Conservation (phyloP, 495 filamentous ascomycete species). For the Daldinia concentrica region DNA sequence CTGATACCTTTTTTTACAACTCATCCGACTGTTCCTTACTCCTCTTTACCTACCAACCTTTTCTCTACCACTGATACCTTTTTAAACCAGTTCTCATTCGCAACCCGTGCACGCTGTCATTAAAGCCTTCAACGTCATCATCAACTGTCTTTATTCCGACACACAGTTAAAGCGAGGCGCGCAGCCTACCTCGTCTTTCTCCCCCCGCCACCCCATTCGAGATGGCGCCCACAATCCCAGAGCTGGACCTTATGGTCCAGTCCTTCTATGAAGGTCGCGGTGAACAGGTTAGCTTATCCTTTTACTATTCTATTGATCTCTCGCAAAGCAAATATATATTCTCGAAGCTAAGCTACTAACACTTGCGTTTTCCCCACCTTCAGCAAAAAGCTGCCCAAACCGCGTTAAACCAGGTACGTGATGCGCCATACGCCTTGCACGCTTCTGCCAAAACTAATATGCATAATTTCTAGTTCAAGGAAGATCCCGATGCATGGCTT, state of each 20-base stretch:
- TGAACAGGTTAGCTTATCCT: slow-evolving; percentile 73
- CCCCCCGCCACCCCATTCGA: slow-evolving; percentile 37
- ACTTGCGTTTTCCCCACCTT: slow-evolving; percentile 44
- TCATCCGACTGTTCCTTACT: slow-evolving; percentile 10
- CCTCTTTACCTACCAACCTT: neutral
- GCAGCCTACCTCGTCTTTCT: slow-evolving; percentile 42
- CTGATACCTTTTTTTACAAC: slow-evolving; percentile 36
- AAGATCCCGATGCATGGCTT: slow-evolving; percentile 97
- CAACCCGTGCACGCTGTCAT: slow-evolving; percentile 5
- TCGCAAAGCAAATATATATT: neutral
- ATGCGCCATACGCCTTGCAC: slow-evolving; percentile 34
- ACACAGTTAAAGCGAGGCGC: slow-evolving; percentile 39
- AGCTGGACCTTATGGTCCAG: slow-evolving; percentile 94
- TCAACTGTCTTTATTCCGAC: slow-evolving; percentile 21
- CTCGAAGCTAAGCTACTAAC: slow-evolving; percentile 39
- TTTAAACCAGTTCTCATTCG: slow-evolving; percentile 5
- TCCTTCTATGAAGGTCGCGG: slow-evolving; percentile 97
- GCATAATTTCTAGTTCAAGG: slow-evolving; percentile 79
- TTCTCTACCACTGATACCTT: slow-evolving; percentile 7
- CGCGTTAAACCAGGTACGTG: slow-evolving; percentile 87
- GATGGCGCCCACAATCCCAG: slow-evolving; percentile 76
- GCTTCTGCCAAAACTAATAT: slow-evolving; percentile 41
- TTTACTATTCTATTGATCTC: slow-evolving; percentile 4
- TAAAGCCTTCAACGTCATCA: slow-evolving; percentile 1
- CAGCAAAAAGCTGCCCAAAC: slow-evolving; percentile 98